Percentiles rank a stretch among this genome's conserved stretches.
These are phyloP conservation scores for Talaromyces liani DNA, from an alignment of 495 filamentous ascomycete species.

Conservation along the genomic window DNA sequence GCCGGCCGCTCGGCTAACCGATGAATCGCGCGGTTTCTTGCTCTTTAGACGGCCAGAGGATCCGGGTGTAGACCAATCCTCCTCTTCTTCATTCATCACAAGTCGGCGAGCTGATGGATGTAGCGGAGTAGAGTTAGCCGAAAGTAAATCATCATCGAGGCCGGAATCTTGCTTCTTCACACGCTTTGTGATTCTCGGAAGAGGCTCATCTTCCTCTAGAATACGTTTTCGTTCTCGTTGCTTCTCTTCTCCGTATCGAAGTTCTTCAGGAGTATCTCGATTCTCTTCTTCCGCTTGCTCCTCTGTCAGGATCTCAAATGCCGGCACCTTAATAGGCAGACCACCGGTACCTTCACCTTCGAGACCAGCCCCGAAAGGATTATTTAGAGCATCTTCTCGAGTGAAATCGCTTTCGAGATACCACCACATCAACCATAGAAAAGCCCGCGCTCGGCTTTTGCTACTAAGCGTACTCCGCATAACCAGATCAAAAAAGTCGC, in stretches of 20 bases:
- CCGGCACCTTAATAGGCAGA: constrained; percentile 72
- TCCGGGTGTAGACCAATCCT: constrained; percentile 24
- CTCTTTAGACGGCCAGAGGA: constrained; percentile 25
- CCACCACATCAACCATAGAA: constrained; percentile 98
- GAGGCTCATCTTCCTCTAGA: constrained; percentile 57
- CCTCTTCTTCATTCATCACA: constrained; percentile 31
- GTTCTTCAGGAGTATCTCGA: constrained; percentile 79
- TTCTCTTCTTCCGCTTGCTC: constrained; percentile 80
- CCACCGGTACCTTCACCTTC: constrained; percentile 52
- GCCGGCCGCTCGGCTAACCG: constrained; percentile 26
- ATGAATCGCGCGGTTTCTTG: constrained; percentile 31
- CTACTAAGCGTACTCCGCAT: constrained; percentile 84
- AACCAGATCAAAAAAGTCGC: constrained; percentile 94
- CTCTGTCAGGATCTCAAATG: constrained; percentile 65
- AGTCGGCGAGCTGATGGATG: constrained; percentile 29
- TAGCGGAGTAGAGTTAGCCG: constrained; percentile 35
- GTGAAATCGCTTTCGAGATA: constrained; percentile 96
- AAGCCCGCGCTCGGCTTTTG: constrained; percentile 75
- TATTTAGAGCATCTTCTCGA: constrained; percentile 70
- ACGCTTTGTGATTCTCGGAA: constrained; percentile 48
- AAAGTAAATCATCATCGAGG: constrained; percentile 33
- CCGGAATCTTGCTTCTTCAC: constrained; percentile 43
- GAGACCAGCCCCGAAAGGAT: constrained; percentile 80
- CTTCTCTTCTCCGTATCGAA: constrained; percentile 80
- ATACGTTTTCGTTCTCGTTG: constrained; percentile 75